Conservation (phyloP, 2,329 filamentous ascomycete genomes). For the Zasmidium citrigriseum region DNA sequence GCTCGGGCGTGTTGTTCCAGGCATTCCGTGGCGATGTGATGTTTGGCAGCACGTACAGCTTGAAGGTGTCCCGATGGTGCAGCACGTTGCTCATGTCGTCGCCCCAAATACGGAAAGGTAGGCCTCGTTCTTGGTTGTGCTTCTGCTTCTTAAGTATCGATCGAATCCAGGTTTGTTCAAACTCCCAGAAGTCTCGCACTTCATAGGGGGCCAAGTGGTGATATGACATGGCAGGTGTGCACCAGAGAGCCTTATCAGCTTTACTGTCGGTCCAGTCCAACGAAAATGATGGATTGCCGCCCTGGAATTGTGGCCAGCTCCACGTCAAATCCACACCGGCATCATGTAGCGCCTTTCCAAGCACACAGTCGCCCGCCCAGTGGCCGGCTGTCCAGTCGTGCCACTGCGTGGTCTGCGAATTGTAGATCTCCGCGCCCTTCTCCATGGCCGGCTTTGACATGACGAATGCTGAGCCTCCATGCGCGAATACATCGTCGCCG, state of each 20-base stretch:
- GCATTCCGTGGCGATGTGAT: conserved; percentile 18
- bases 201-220: conserved; percentile 33
- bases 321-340: conserved; percentile 46
- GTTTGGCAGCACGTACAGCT: conserved; percentile 27
- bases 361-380: conserved; percentile 56
- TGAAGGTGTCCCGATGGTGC: conserved; percentile 34
- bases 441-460: conserved; percentile 43
- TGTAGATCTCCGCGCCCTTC: conserved; percentile 39
- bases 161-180: conserved; percentile 32
- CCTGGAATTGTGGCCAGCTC: conserved; percentile 46
- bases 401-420: conserved; percentile 42
- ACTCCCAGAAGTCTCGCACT: conserved; percentile 29
- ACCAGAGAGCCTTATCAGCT: conserved; percentile 40
- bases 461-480: conserved; percentile 46
- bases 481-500: conserved; percentile 41
- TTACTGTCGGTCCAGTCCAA: conserved; percentile 39
- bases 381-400: conserved; percentile 47
- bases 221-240: conserved; percentile 41
- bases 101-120: conserved; percentile 9
- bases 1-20: conserved; percentile 32
- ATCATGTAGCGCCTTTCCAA: conserved; percentile 49
- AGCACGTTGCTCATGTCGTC: conserved; percentile 19
- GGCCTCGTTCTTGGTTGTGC: background rate
- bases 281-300: conserved; percentile 40
- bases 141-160: conserved; percentile 2